Conservation (phyloP, 2,329 filamentous ascomycete genomes). For the Meredithiella fracta region DNA sequence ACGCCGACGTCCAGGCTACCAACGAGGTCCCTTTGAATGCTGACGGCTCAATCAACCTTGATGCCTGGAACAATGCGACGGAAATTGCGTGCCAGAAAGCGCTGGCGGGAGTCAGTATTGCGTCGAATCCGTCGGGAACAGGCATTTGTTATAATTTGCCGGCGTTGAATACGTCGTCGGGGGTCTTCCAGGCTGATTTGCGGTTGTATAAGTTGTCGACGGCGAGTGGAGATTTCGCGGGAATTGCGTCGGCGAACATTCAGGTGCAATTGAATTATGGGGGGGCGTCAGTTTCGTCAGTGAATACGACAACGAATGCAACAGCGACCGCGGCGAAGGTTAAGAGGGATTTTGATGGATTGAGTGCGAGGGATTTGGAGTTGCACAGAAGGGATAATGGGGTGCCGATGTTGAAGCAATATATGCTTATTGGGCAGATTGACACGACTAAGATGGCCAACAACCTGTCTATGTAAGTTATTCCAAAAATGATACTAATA, state of each 20-base stretch:
- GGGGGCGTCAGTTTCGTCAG: slow-evolving; percentile 35
- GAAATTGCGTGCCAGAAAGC: slow-evolving; percentile 41
- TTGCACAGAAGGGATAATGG: slow-evolving; percentile 14
- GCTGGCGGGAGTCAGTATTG: slow-evolving; percentile 37
- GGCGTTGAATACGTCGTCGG: slow-evolving; percentile 47
- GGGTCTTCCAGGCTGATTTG: slow-evolving; percentile 61
- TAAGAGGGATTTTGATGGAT: slow-evolving; percentile 17
- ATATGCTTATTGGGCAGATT: slow-evolving; percentile 54
- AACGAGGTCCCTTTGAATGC: slow-evolving; percentile 22
- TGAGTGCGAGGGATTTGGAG: slow-evolving; percentile 16
- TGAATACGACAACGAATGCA: slow-evolving; percentile 22
- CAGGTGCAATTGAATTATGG: slow-evolving; percentile 37
- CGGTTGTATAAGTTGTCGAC: slow-evolving; percentile 54
- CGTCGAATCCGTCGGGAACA: slow-evolving; percentile 58
- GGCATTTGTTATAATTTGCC: slow-evolving; percentile 73
- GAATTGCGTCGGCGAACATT: slow-evolving; percentile 35
- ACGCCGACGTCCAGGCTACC: background rate
- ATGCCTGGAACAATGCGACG: slow-evolving; percentile 39
- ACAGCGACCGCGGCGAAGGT: slow-evolving; percentile 6
- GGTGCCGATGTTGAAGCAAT: slow-evolving; percentile 38
- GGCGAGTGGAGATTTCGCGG: slow-evolving; percentile 36
- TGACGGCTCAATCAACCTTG: slow-evolving; percentile 34
- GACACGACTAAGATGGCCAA: slow-evolving; percentile 37
- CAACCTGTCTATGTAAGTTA: slow-evolving; percentile 44
- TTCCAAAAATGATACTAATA: background rate